Evolutionary conservation across 345 rosid species (phyloP), one percentile per base, ranked within the genome.

Genomic region (Pistacia atlantica): DNA sequence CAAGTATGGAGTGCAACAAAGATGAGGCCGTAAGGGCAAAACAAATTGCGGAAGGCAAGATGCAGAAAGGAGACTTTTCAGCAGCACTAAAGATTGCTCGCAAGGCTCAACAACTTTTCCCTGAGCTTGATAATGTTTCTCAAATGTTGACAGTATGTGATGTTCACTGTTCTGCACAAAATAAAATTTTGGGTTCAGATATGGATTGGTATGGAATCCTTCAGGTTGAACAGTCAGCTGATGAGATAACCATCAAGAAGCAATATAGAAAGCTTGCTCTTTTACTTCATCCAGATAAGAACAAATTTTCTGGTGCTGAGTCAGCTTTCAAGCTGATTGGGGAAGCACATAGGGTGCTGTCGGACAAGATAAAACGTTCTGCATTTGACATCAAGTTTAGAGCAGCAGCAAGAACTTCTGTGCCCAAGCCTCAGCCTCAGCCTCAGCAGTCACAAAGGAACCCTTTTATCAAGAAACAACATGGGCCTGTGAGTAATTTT

Each of bases 211-310:
- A 95, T 73, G 88, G 88, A 35, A 81, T 95, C 82, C 98, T 95
- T 65, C 93, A 91, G 79, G 77, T 87, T 61, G 91, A 82, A 74
- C 85, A 57, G 54, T 78, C 80, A 2, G 83, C 88, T 48, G 97
- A 88, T 68, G 93, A 86, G 59, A 77, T 67, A 46, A 82, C 84
- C 13, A 86, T 95, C 83, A 92, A 84, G 92, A 92, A 90, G 87
- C 99, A 95, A 62, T 91, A 86, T 80, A 90, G 86, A 84, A 95
- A 91, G 88, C 89, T 92, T 33, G 95, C 95, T 0, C 84, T 95
- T 78, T 82, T 84, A 54, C 94, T 95, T 74, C 99, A 95, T 88
- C 99, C 99, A 0, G 98, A 95, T 69, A 95, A 92, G 81, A 95
- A 95, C 78, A 89, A 91, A 77, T 90, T 90, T 71, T 18, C 90